Evolutionary conservation across 345 rosid genomes (phyloP), one percentile per base, ranked within the genome.

Genomic region (Rhizophora mangle): DNA sequence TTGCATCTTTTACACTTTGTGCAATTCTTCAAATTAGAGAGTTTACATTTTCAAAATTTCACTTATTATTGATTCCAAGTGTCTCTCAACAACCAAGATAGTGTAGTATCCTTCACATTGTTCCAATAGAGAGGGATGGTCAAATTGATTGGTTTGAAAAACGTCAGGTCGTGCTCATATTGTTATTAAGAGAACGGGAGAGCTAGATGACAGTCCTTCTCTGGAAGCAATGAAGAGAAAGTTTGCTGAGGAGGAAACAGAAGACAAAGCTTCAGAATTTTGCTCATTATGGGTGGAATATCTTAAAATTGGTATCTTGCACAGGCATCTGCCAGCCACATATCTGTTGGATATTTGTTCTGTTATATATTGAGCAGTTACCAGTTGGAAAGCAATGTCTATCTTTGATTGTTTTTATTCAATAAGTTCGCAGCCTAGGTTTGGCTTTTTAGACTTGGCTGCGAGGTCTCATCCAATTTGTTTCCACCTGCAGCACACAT

Each of bases 171-270:
- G 82, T 27, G 79, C 75, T 79, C 77, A 74, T 73, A 84, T 92
- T 70, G 89, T 91, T 63, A 86, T 92, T 66, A 92, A 85, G 85
- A 85, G 98, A 79, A 92, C 92, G 99, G 96, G 99, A 78, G 97
- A 95, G 78, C 96, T 94, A 52, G 90, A 92, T 59, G 72, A 72
- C 10, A 80, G 82, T 72, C 96, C 99, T 6, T 88, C 92, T 79
- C 70, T 83, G 62, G 89, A 85, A 83, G 96, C 83, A 63, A 85
- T 95, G 99, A 88, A 82, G 78, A 77, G 60, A 74, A 88, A 72
- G 72, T 95, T 88, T 67, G 72, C 55, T 29, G 79, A 81, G 72
- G 96, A 86, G 52, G 92, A 85, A 75, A 86, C 92, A 62, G 96
- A 92, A 68, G 88, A 85, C 11, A 86, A 83, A 80, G 87, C 98